Conservation (phyloP, 2,329 filamentous ascomycete species). For the Chaetomiaceae sp. region DNA sequence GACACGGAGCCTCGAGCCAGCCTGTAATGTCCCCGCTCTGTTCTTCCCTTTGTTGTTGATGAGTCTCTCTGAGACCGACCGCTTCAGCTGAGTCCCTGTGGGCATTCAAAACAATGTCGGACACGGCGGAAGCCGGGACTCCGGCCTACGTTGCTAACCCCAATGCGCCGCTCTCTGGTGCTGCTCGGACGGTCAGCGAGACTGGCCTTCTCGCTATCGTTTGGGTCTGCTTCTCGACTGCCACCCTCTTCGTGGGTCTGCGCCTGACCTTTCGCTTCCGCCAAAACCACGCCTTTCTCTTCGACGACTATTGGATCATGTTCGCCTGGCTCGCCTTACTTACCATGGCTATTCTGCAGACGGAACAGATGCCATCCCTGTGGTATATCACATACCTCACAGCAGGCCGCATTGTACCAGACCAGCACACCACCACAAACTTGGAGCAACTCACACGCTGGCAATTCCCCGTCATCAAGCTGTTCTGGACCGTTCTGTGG, state of each 20-base stretch:
- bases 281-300: slow-evolving; percentile 1
- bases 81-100: too few species aligned
- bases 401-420: slow-evolving; percentile 1
- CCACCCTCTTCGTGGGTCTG: slow-evolving; percentile 3
- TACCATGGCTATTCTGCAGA: slow-evolving; percentile 8
- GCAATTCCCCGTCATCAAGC: slow-evolving; percentile 16
- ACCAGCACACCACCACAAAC: background rate
- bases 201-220: slow-evolving; percentile 4
- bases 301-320: slow-evolving; percentile 10
- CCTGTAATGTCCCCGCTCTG: too few species aligned
- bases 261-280: slow-evolving; percentile 8
- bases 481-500: slow-evolving; percentile 13
- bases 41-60: too few species aligned
- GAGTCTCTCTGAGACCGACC: too few species aligned
- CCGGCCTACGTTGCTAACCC: background rate
- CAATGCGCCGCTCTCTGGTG: slow-evolving; percentile 3
- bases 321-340: slow-evolving; percentile 4
- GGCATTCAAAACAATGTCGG: too few species aligned
- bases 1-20: too few species aligned
- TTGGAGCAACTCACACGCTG: slow-evolving; percentile 7
- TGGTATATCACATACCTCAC: slow-evolving; percentile 7
- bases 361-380: background rate
- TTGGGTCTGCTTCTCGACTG: slow-evolving; percentile 8
- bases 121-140: too few species aligned
- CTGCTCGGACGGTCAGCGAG: background rate